Evolutionary conservation across 139 green algal genomes (phyloP), one percentile per base, ranked within the genome.

Genomic region (Micromonas pusilla): DNA sequence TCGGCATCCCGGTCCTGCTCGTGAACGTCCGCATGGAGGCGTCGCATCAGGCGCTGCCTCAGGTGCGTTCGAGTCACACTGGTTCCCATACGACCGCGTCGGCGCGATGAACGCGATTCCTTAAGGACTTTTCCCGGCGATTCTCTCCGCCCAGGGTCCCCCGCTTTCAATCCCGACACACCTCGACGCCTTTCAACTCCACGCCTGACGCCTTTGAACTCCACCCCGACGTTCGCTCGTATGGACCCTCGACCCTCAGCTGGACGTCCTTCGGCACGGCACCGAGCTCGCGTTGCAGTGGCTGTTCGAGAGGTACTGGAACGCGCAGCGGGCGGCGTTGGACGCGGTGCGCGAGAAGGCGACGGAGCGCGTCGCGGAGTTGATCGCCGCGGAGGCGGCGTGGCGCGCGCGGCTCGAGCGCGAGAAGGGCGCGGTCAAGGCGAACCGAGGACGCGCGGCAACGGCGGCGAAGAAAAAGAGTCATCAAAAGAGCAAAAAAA

Each of bases 291-390:
- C 63, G 28, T 16, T 70, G 28, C 28, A 70, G 28, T 70, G 63
- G 63, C 63, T 70, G 6, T 36, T 33, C 28, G 28, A 70, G 28
- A 70, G 30, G 28, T 70, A 70, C 63, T 70, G 63, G 63, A 6
- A 20, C 13, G 63, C 63, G 30, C 63, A 70, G 63, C 9, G 30
- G 28, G 19, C 9, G 13, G 45, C 16, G 45, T 16, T 57, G 45
- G 45, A 57, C 45, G 45, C 45, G 45, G 45, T 57, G 45, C 45
- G 45, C 45, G 45, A 57, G 9, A 16, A 16, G 9, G 45, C 45
- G 45, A 23, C 9, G 9, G 45, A 57, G 45, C 16, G 45, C 45
- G 45, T 57, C 45, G 45, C 45, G 45, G 45, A 57, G 45, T 16
- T 57, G 9, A 16, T 57, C 45, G 16, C 45, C 45, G 45, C 45